Percentiles rank a stretch among this genome's conserved stretches.
Evolutionary conservation across 768 basidiomycete species (phyloP).

Genomic region (Leucocoprinus leucothites): DNA sequence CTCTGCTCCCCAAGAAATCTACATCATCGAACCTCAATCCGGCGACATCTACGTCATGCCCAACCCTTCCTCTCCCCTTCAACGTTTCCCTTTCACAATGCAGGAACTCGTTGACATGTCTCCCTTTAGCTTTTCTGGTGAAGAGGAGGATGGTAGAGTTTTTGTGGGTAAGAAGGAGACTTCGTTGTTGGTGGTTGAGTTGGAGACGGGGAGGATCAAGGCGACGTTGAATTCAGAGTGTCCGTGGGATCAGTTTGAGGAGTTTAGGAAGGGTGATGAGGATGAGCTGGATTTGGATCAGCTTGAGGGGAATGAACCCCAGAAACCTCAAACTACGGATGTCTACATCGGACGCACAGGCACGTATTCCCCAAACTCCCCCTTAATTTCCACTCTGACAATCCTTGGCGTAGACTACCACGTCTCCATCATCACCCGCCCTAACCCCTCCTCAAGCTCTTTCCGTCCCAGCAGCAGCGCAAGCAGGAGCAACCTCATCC

Average conservation of each 20-base stretch:
- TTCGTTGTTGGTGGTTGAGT: conserved; percentile 67
- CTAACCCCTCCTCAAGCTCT: conserved; percentile 18
- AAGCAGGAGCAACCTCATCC: conserved; percentile 34
- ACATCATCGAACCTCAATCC: conserved; percentile 93
- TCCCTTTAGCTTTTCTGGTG: conserved; percentile 68
- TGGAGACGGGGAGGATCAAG: conserved; percentile 80
- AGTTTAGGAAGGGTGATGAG: conserved; percentile 38
- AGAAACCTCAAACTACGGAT: conserved; percentile 36
- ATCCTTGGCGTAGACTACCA: conserved; percentile 65
- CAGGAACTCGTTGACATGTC: conserved; percentile 90
- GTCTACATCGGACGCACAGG: conserved; percentile 53
- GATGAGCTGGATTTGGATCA: conserved; percentile 43
- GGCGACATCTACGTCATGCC: conserved; percentile 90
- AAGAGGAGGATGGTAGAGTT: conserved; percentile 61
- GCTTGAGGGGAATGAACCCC: conserved; percentile 40
- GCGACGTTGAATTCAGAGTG: conserved; percentile 74
- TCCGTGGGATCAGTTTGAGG: conserved; percentile 69
- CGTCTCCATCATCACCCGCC: conserved; percentile 74
- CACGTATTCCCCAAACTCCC: too few species aligned
- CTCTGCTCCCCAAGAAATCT: conserved; percentile 60
- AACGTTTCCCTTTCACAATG: conserved; percentile 90
- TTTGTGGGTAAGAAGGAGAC: conserved; percentile 94
- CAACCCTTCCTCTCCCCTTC: conserved; percentile 63
- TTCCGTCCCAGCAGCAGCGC: conserved; percentile 18
- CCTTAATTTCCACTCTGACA: too few species aligned